These are phyloP conservation scores for Eucalyptus microcorys DNA, from an alignment of 345 rosid species.

Conservation along the genomic window DNA sequence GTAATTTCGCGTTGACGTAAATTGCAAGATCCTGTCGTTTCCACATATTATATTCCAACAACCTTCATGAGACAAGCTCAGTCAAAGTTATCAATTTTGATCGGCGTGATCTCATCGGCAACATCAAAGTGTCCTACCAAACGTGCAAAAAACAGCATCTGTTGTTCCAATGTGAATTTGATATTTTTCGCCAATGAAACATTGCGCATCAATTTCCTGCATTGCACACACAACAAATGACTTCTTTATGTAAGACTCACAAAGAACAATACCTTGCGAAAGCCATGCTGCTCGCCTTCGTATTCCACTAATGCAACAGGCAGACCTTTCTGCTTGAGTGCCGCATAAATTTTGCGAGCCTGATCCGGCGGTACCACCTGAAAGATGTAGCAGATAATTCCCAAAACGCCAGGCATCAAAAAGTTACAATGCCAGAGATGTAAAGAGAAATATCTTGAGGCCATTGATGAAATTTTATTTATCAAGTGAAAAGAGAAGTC, in stretches of 20 bases:
- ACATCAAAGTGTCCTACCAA: conserved; percentile 56
- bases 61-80: neutral
- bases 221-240: neutral
- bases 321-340: conserved; percentile 69
- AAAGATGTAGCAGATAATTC: neutral
- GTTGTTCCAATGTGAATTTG: conserved; percentile 83
- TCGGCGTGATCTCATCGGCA: conserved; percentile 62
- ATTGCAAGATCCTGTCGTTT: too few relatives aligned
- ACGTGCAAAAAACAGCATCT: conserved; percentile 80
- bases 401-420: neutral
- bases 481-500: neutral
- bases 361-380: conserved; percentile 89
- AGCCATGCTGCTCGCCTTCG: conserved; percentile 92
- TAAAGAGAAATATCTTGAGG: neutral
- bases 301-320: conserved; percentile 94
- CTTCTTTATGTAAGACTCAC: neutral
- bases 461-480: neutral
- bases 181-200: conserved; percentile 75
- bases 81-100: conserved; percentile 73
- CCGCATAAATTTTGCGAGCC: conserved; percentile 73
- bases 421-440: neutral
- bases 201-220: neutral
- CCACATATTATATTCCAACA: too few relatives aligned
- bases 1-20: too few relatives aligned
- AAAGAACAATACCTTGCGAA: conserved; percentile 58